Percentiles rank a stretch among this genome's conserved stretches.
Conservation (phyloP, 352 stramenopile genomes). For the Phytophthora meadii region DNA sequence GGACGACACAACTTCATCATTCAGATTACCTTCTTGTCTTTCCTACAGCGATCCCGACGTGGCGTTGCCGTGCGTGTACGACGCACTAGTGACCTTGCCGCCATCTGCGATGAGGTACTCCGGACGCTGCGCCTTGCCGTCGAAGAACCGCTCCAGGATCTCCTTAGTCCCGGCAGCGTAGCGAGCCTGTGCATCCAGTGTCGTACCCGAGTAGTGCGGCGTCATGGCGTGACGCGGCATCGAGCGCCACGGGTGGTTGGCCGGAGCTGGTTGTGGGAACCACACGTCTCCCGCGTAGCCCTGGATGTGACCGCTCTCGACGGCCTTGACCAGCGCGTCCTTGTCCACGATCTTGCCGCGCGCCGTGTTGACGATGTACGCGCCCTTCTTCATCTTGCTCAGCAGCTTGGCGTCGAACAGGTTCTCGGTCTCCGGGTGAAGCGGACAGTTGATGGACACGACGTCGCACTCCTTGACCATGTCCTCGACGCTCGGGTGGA, state of each 20-base stretch:
- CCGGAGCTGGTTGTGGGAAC: constrained; percentile 76
- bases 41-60: constrained; percentile 34
- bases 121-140: constrained; percentile 41
- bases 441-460: constrained; percentile 75
- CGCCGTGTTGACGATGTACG: constrained; percentile 85
- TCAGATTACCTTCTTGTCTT: too few relatives aligned
- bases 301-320: constrained; percentile 45
- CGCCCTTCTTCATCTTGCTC: constrained; percentile 64
- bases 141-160: constrained; percentile 54
- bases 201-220: constrained; percentile 54
- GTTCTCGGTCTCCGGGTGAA: constrained; percentile 68
- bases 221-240: constrained; percentile 58
- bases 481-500: constrained; percentile 41
- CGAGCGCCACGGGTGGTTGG: constrained; percentile 53
- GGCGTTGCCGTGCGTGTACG: constrained; percentile 41
- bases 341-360: constrained; percentile 85
- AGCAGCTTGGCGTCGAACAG: constrained; percentile 75
- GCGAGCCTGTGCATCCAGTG: constrained; percentile 46
- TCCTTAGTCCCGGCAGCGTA: constrained; percentile 49
- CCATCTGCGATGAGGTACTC: constrained; percentile 53
- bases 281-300: constrained; percentile 76
- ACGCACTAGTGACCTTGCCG: constrained; percentile 43
- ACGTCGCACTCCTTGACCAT: constrained; percentile 73
- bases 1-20: too few relatives aligned
- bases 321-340: constrained; percentile 43